Percentiles rank a stretch among this genome's conserved stretches.
Conservation (phyloP, 129 eudicot genomes). For the Cynara cardunculus region DNA sequence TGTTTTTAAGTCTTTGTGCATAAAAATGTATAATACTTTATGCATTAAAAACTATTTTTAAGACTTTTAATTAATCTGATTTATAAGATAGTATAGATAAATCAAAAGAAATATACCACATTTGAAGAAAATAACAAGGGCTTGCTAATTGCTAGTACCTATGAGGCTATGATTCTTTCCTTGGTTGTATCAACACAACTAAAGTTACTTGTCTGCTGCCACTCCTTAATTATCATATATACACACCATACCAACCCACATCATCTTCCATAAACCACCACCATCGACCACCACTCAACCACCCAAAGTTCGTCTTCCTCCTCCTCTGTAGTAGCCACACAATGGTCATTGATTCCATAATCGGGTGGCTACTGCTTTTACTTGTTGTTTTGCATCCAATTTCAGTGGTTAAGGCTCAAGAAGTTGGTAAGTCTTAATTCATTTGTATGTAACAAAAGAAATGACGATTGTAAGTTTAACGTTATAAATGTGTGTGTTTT, state of each 20-base stretch:
- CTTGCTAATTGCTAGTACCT: not conserved
- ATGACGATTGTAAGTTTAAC: not conserved
- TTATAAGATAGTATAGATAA: too few species aligned
- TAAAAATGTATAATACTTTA: too few species aligned
- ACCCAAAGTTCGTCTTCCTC: not conserved
- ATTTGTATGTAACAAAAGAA: not conserved
- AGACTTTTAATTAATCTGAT: too few species aligned
- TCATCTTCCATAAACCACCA: slow-evolving; percentile 2
- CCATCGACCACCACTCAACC: not conserved
- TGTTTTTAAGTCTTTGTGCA: too few species aligned
- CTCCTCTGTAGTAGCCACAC: slow-evolving; percentile 3
- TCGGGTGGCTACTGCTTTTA: slow-evolving; percentile 11
- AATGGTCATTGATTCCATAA: slow-evolving; percentile 16
- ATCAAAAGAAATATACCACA: not conserved
- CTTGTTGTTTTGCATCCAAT: slow-evolving; percentile 23
- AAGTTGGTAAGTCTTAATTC: slow-evolving; percentile 40
- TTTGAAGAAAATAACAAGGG: not conserved
- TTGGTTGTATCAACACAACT: slow-evolving; percentile 33
- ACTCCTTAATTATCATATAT: slow-evolving; percentile 5
- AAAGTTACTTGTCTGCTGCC: not conserved
- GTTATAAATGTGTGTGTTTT: not conserved
- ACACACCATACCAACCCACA: not conserved
- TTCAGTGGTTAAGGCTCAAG: slow-evolving; percentile 40
- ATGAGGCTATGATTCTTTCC: slow-evolving; percentile 38
- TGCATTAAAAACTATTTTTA: too few species aligned